These are phyloP conservation scores for Globisporangium paddicum DNA, from an alignment of 352 stramenopile species.

Conservation along the genomic window DNA sequence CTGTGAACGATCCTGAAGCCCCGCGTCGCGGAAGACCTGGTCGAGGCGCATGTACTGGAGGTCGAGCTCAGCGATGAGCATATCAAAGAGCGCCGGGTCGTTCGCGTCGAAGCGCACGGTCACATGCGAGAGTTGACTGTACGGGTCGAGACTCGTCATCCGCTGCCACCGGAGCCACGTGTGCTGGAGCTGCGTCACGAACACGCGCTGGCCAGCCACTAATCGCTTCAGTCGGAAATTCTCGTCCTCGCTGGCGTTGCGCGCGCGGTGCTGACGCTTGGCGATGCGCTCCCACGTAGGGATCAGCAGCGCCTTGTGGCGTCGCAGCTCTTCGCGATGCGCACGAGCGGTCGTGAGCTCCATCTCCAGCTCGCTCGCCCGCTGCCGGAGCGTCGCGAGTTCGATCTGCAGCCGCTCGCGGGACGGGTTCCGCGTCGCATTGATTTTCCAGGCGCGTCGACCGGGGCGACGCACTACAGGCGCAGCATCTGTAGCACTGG, in stretches of 20 bases:
- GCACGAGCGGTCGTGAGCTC: constrained; percentile 6
- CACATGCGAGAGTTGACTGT: background rate
- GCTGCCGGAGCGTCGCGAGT: constrained; percentile 2
- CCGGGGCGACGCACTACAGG: background rate
- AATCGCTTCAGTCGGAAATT: constrained; percentile 1
- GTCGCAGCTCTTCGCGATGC: background rate
- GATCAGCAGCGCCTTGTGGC: constrained; percentile 4
- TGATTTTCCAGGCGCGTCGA: background rate
- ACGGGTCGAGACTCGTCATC: background rate
- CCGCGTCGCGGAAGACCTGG: background rate
- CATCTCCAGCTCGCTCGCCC: constrained; percentile 2
- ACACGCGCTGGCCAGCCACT: constrained; percentile 7
- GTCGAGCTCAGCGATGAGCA: constrained; percentile 1
- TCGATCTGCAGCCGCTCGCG: constrained; percentile 13
- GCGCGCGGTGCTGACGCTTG: constrained; percentile 5
- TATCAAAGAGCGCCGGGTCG: background rate
- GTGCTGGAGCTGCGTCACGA: constrained; percentile 7
- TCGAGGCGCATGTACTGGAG: constrained; percentile 6
- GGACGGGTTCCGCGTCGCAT: constrained; percentile 6
- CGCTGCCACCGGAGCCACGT: constrained; percentile 3
- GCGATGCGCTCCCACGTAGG: constrained; percentile 12
- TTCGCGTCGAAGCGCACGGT: background rate
- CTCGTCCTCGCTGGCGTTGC: constrained; percentile 2
- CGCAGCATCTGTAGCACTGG: too few relatives aligned
- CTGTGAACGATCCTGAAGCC: background rate